Evolutionary conservation across 2,329 filamentous ascomycete genomes (phyloP).

Genomic region (Phoma sp.): DNA sequence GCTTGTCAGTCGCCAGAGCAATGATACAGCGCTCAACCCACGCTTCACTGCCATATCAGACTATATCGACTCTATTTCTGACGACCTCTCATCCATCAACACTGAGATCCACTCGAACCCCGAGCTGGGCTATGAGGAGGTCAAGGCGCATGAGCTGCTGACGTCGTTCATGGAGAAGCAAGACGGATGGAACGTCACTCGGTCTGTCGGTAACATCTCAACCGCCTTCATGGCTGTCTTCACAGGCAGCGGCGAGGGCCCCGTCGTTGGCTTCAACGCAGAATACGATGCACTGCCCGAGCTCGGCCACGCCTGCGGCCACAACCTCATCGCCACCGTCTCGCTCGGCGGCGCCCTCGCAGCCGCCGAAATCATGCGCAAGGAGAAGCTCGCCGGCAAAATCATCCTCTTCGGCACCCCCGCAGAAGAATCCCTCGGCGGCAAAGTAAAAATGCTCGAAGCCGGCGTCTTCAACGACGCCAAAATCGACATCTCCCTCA

Average conservation of each 20-base stretch:
- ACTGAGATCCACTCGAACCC: constrained; percentile 62
- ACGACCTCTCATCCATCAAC: constrained; percentile 55
- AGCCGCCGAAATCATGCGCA: constrained; percentile 40
- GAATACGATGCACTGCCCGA: constrained; percentile 49
- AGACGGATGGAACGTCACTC: constrained; percentile 36
- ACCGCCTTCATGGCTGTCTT: constrained; percentile 45
- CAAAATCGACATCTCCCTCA: constrained; percentile 41
- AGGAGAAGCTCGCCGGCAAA: constrained; percentile 43
- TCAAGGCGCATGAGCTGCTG: constrained; percentile 59
- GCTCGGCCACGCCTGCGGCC: constrained; percentile 56
- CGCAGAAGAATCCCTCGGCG: constrained; percentile 53
- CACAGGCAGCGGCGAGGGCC: constrained; percentile 39
- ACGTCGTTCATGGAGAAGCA: constrained; percentile 57
- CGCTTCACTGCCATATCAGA: constrained; percentile 21
- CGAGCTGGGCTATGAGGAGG: constrained; percentile 58
- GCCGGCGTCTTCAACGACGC: constrained; percentile 51
- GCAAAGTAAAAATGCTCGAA: constrained; percentile 56
- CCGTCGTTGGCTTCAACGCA: constrained; percentile 57
- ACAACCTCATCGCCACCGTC: constrained; percentile 55
- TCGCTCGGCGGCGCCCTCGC: constrained; percentile 51
- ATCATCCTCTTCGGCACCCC: constrained; percentile 55
- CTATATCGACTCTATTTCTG: constrained; percentile 21
- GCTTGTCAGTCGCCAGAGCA: constrained; percentile 12
- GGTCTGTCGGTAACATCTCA: constrained; percentile 44
- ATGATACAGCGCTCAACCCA: constrained; percentile 4